phyloP scores from a whole-genome alignment of 1,139 yeast species.

The Meyerozyma sp. region DNA sequence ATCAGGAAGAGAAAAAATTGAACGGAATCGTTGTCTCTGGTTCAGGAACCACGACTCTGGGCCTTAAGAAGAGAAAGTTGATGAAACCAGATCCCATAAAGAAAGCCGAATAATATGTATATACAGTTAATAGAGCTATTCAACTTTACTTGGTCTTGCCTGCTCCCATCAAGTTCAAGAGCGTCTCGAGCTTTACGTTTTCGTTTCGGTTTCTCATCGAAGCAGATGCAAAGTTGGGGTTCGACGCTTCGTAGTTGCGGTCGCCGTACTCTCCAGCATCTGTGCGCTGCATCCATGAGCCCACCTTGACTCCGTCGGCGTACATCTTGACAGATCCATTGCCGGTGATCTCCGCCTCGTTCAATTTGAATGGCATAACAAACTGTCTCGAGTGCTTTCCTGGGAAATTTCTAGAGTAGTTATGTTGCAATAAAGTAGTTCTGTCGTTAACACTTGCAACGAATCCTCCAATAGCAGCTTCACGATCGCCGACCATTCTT shows the following conservation, averaged over 20 bases:
- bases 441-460: constrained; percentile 22
- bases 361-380: constrained; percentile 38
- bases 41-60: constrained; percentile 8
- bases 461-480: constrained; percentile 42
- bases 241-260: constrained; percentile 24
- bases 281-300: constrained; percentile 34
- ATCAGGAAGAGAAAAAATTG: constrained; percentile 40
- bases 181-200: constrained; percentile 26
- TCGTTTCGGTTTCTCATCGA: constrained; percentile 33
- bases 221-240: constrained; percentile 28
- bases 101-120: constrained; percentile 4
- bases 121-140: constrained; percentile 6
- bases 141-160: constrained; percentile 3
- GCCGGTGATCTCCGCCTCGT: constrained; percentile 34
- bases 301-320: constrained; percentile 38
- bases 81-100: constrained; percentile 12
- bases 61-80: constrained; percentile 28
- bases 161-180: constrained; percentile 23
- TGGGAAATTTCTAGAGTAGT: constrained; percentile 36
- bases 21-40: constrained; percentile 23
- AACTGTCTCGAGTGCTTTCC: constrained; percentile 44
- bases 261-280: constrained; percentile 14
- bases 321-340: constrained; percentile 34
- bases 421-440: constrained; percentile 33
- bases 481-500: constrained; percentile 51